Conservation (phyloP, 805 yeast genomes). For the Myxozyma vanderwaltii region DNA sequence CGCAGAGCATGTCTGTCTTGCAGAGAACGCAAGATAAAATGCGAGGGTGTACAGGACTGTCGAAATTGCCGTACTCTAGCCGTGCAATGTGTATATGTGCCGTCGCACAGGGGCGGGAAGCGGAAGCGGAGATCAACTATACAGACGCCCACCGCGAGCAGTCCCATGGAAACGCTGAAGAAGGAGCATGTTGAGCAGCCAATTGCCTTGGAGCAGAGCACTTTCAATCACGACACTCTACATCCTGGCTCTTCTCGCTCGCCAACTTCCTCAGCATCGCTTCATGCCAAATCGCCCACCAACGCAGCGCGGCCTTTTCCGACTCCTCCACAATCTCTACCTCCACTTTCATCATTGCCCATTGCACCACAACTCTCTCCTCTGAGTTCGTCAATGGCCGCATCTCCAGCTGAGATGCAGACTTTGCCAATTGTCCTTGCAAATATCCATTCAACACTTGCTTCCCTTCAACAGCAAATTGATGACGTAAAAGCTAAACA, state of each 20-base stretch:
- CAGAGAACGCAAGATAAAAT: slow-evolving; percentile 64
- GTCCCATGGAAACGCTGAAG: not conserved
- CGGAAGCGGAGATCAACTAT: slow-evolving; percentile 16
- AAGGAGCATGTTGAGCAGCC: not conserved
- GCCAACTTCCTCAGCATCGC: too few species aligned
- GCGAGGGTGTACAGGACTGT: slow-evolving; percentile 54
- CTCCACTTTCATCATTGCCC: not conserved
- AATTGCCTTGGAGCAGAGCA: too few species aligned
- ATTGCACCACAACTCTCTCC: not conserved
- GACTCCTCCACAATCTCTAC: not conserved
- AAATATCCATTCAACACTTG: slow-evolving; percentile 17
- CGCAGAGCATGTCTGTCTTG: slow-evolving; percentile 64
- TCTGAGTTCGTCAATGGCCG: too few species aligned
- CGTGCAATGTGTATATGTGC: slow-evolving; percentile 26
- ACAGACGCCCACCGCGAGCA: not conserved
- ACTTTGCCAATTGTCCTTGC: slow-evolving; percentile 5
- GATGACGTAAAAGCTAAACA: slow-evolving; percentile 4
- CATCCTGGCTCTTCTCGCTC: too few species aligned
- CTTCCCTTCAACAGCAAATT: slow-evolving; percentile 26
- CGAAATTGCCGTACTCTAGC: slow-evolving; percentile 19
- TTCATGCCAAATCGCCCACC: too few species aligned
- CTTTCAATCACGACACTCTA: too few species aligned
- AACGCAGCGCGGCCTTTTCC: too few species aligned
- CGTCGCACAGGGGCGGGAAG: slow-evolving; percentile 31
- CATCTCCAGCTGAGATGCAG: not conserved